Percentiles rank a stretch among this genome's conserved stretches.
Evolutionary conservation across 805 yeast genomes (phyloP).

Genomic region (Candida golubevii): DNA sequence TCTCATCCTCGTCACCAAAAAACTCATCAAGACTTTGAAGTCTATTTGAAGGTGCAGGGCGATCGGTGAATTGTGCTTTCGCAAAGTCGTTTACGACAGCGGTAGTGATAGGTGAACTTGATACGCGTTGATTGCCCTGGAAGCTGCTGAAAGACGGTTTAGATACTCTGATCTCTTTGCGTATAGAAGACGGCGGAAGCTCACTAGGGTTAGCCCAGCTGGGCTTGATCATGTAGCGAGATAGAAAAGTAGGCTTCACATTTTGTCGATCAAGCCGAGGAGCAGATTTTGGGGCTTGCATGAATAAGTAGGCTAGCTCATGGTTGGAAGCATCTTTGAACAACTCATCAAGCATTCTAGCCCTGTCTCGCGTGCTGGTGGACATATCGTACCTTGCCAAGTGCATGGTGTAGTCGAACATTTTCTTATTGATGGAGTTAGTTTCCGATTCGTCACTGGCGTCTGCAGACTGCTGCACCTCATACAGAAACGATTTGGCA

Average conservation of each 20-base stretch:
- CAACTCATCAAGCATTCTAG: constrained; percentile 66
- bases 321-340: constrained; percentile 41
- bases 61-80: neutral
- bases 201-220: constrained; percentile 42
- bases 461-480: constrained; percentile 10
- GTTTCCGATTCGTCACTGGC: constrained; percentile 4
- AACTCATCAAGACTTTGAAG: constrained; percentile 86
- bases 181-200: constrained; percentile 28
- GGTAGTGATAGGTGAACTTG: neutral
- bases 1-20: constrained; percentile 43
- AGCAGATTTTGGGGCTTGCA: constrained; percentile 74
- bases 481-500: constrained; percentile 53
- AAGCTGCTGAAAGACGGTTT: neutral
- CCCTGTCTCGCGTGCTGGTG: constrained; percentile 79
- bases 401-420: constrained; percentile 60
- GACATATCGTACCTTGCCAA: constrained; percentile 69
- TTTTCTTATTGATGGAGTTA: constrained; percentile 29
- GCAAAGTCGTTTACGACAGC: neutral
- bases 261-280: constrained; percentile 30
- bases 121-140: neutral
- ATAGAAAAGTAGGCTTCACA: neutral
- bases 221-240: constrained; percentile 27
- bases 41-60: constrained; percentile 30
- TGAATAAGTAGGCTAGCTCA: constrained; percentile 61
- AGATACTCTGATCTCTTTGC: constrained; percentile 21